Base-by-base conservation (phyloP, 306 rosid genomes). In the Dalbergia cultrata region DNA sequence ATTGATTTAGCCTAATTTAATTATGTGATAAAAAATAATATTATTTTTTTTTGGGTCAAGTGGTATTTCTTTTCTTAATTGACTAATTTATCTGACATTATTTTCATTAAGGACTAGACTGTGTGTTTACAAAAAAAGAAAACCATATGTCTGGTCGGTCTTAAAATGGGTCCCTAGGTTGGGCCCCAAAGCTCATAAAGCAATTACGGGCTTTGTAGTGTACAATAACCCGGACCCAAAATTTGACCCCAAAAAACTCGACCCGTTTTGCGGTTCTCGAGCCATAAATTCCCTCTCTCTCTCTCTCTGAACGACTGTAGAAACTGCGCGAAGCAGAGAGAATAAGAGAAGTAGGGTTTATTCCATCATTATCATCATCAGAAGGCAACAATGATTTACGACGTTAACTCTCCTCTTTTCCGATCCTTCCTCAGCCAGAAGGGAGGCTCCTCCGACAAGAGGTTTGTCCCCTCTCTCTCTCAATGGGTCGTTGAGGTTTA, bases 341-440 rank as follows among this genome's bases (percentile, higher is more conserved):
- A 50, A 66, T 72, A 85, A 50, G 17, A 50, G 79, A 69, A 78
- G 43, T 94, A 80, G 88, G 94, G 98, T 78, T 85, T 3, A 4
- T 2, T n/a, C 0, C 6, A 14, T 12, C 6, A 2, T n/a, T n/a
- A n/a, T 7, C 7, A 73, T 21, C 54, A 63, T 39, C 34, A 68
- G 39, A 68, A 31, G 37, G 13, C n/a, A 11, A 81, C 82, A 19
- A 96, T 96, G 99, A 93, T 93, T 62, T 96, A 96, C 94, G 98
- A 96, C 90, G 98, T 92, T 18, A 96, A 96, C 87, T 96, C 98
- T 16, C 97, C 93, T 0, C 94, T 96, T 13, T 96, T 96, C 90
- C 97, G 99, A 77, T 96, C 98, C 78, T 93, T 96, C 93, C 99
- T 96, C 75, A 93, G 98, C 86, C 98, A 96, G 91, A 96, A 90